Conservation (phyloP, 345 rosid species). For the Passiflora organensis region DNA sequence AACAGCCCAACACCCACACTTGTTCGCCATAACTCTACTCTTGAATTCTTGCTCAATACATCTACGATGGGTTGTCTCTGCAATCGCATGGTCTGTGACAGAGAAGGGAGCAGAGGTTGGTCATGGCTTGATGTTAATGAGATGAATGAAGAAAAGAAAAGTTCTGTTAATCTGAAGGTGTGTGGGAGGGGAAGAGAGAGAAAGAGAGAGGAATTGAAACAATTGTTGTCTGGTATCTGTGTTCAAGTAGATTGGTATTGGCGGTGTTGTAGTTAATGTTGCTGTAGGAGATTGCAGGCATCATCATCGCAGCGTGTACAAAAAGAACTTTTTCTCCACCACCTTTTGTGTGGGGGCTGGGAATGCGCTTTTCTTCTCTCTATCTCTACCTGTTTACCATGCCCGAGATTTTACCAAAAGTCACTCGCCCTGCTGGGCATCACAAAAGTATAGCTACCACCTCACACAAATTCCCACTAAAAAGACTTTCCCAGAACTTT, state of each 20-base stretch:
- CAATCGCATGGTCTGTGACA: conserved; percentile 21
- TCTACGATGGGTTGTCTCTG: conserved; percentile 17
- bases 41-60: conserved; percentile 1
- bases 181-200: not conserved
- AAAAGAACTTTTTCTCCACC: conserved; percentile 51
- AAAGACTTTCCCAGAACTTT: too few relatives aligned
- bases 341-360: conserved; percentile 46
- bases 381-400: not conserved
- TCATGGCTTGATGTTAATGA: conserved; percentile 15
- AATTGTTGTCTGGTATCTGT: conserved; percentile 12
- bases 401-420: conserved; percentile 2
- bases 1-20: conserved; percentile 66
- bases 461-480: too few relatives aligned
- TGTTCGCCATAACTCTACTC: conserved; percentile 28
- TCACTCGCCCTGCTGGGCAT: not conserved
- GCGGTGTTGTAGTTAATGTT: conserved; percentile 17
- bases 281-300: conserved; percentile 49
- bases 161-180: not conserved
- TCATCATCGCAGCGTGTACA: conserved; percentile 53
- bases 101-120: conserved; percentile 15
- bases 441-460: too few relatives aligned
- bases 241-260: conserved; percentile 12
- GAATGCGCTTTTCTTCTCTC: conserved; percentile 1
- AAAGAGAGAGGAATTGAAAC: conserved; percentile 3
- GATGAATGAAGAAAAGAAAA: not conserved